A percentile compares a stretch with the other conserved stretches of the same genome.
phyloP scores from a whole-genome alignment of 2,329 filamentous ascomycete species.

The Xylaria digitata region DNA sequence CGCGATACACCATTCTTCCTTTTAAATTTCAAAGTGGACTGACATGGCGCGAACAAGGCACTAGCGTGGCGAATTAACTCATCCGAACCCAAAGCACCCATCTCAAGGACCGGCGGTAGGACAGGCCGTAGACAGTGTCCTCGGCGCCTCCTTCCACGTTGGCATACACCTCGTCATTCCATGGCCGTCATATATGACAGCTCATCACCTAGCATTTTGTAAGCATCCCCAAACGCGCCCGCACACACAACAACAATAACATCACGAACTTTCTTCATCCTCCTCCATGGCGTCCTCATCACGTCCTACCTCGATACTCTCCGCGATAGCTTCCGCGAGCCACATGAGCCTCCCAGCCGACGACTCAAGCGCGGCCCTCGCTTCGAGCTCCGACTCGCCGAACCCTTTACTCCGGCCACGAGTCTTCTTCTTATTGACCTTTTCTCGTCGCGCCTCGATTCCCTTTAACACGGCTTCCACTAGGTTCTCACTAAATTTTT shows the following conservation, averaged over 20 bases:
- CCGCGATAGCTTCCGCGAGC: conserved; percentile 53
- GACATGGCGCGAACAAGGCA: background rate
- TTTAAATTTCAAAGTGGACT: background rate
- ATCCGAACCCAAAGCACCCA: background rate
- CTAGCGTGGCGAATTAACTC: background rate
- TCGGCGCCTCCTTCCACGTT: background rate
- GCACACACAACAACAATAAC: conserved; percentile 19
- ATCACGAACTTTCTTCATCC: conserved; percentile 36
- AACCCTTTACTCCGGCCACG: conserved; percentile 40
- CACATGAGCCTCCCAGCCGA: conserved; percentile 58
- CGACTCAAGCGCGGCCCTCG: conserved; percentile 56
- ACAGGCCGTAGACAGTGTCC: background rate
- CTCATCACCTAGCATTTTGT: background rate
- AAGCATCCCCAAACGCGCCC: background rate
- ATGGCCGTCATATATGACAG: conserved; percentile 39
- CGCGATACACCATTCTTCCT: background rate
- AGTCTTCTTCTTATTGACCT: conserved; percentile 56
- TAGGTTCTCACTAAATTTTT: conserved; percentile 54
- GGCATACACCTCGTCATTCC: no score
- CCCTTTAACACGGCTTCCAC: conserved; percentile 58
- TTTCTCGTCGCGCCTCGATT: conserved; percentile 61
- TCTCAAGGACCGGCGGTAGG: background rate
- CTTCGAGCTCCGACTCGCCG: conserved; percentile 55
- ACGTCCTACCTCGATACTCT: conserved; percentile 34
- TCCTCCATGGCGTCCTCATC: conserved; percentile 37